phyloP scores from a whole-genome alignment of 2,329 filamentous ascomycete species.

The Rutstroemia sp. region DNA sequence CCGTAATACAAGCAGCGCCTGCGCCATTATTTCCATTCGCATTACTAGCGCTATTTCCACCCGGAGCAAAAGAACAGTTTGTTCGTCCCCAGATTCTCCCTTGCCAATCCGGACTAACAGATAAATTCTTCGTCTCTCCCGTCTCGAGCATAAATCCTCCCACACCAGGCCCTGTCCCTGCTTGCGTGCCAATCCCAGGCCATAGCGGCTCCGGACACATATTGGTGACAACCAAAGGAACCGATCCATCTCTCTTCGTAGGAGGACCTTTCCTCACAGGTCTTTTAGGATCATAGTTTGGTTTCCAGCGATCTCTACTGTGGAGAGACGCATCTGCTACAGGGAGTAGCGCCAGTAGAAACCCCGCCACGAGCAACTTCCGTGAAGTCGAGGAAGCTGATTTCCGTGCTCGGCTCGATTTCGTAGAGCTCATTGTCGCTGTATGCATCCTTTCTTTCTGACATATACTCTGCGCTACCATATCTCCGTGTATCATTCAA shows the following conservation, averaged over 20 bases:
- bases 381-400: constrained; percentile 3
- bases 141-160: constrained; percentile 61
- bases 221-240: constrained; percentile 64
- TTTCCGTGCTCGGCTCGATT: constrained; percentile 10
- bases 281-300: constrained; percentile 9
- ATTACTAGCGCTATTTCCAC: constrained; percentile 47
- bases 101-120: constrained; percentile 68
- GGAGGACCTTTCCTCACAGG: constrained; percentile 25
- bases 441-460: neutral
- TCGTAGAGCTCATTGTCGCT: constrained; percentile 10
- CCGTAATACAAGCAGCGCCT: constrained; percentile 60
- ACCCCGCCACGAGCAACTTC: constrained; percentile 11
- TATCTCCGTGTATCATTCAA: neutral
- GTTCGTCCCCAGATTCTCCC: constrained; percentile 78
- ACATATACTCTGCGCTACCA: neutral
- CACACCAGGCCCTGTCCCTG: constrained; percentile 57
- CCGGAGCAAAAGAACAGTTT: constrained; percentile 68
- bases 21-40: constrained; percentile 34
- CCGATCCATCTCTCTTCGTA: constrained; percentile 30
- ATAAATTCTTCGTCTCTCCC: constrained; percentile 51
- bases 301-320: constrained; percentile 1
- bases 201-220: constrained; percentile 64
- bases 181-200: constrained; percentile 68
- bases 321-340: constrained; percentile 12
- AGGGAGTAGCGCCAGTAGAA: constrained; percentile 15